These are phyloP conservation scores for Nicotiana rustica DNA, from an alignment of 305 asterid genomes.

Conservation along the genomic window DNA sequence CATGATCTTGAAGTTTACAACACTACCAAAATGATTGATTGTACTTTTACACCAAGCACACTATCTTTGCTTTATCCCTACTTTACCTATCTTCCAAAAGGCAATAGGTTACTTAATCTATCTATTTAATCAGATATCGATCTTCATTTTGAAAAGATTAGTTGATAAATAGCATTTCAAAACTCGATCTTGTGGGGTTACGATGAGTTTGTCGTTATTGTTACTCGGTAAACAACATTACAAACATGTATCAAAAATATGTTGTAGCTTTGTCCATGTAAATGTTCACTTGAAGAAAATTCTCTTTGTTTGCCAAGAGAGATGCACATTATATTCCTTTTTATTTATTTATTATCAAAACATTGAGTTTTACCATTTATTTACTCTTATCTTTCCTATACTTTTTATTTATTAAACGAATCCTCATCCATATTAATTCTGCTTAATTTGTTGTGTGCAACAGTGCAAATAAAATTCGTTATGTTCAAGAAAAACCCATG, in stretches of 20 bases:
- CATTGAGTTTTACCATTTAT: background rate
- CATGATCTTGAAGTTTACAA: background rate
- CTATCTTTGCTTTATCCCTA: background rate
- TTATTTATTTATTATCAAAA: background rate
- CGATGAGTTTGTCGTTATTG: too few species aligned
- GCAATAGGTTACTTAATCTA: background rate
- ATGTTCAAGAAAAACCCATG: conserved; percentile 45
- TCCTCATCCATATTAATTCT: conserved; percentile 40
- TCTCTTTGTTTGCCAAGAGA: background rate
- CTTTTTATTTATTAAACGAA: background rate
- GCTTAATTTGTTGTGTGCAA: conserved; percentile 39
- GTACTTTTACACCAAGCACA: background rate
- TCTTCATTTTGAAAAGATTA: background rate
- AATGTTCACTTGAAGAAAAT: background rate
- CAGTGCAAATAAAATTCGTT: conserved; percentile 33
- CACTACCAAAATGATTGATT: background rate
- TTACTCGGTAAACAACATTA: too few species aligned
- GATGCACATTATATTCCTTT: conserved; percentile 1
- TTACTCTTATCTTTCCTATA: background rate
- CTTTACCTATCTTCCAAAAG: conserved; percentile 7
- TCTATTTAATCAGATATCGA: background rate
- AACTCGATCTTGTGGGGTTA: too few species aligned
- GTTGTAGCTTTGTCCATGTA: background rate
- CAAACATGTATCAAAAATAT: background rate
- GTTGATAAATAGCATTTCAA: too few species aligned